Conservation (phyloP, 2,329 filamentous ascomycete genomes). For the Ophiostoma ulmi region DNA sequence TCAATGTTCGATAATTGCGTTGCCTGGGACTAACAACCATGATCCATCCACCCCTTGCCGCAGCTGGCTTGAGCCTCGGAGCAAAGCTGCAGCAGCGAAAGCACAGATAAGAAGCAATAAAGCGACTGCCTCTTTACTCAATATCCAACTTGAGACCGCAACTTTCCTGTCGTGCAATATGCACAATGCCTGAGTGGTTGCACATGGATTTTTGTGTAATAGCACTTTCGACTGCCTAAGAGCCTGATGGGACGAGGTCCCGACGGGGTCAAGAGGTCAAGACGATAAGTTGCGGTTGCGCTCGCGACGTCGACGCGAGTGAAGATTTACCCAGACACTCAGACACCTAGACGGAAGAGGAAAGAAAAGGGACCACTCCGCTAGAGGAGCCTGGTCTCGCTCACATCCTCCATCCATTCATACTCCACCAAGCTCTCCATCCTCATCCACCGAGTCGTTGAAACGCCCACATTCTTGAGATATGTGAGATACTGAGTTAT, state of each 20-base stretch:
- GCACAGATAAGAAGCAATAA: no score
- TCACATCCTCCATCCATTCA: not conserved
- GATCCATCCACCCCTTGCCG: not conserved
- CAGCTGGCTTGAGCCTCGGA: constrained; percentile 2
- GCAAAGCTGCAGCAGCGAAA: not conserved
- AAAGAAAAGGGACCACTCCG: not conserved
- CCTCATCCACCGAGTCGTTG: not conserved
- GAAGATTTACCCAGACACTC: not conserved
- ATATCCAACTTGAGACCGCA: not conserved
- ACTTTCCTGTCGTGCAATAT: constrained; percentile 4
- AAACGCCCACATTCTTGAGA: not conserved
- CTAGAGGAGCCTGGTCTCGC: not conserved
- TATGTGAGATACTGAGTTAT: not conserved
- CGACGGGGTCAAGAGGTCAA: not conserved
- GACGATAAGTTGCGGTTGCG: not conserved
- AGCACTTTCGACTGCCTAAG: not conserved
- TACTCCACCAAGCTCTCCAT: not conserved
- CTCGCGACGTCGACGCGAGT: not conserved
- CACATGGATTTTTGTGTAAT: not conserved
- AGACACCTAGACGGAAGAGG: not conserved
- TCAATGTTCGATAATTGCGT: not conserved
- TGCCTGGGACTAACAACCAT: not conserved
- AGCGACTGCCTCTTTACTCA: not conserved
- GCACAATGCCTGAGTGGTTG: constrained; percentile 5
- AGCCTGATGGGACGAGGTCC: not conserved